A percentile compares a stretch with the other conserved stretches of the same genome.
Conservation (phyloP, 306 rosid genomes). For the Trichosanthes cucumerina region DNA sequence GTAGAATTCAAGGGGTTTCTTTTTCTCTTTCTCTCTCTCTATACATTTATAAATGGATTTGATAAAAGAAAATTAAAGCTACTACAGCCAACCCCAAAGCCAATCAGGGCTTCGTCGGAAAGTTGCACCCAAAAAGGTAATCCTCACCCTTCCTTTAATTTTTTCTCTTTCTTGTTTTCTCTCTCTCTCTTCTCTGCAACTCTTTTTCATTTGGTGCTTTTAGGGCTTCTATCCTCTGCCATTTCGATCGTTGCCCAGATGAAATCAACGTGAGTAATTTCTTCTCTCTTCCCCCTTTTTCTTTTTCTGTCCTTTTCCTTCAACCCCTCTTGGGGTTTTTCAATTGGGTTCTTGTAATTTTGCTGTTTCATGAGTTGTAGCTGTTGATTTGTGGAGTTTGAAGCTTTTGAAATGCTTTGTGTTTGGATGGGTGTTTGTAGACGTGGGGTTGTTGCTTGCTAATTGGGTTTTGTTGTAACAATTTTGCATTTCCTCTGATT, state of each 20-base stretch:
- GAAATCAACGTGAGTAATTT: not conserved
- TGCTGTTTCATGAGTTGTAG: not conserved
- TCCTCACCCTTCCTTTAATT: not conserved
- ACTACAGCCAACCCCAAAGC: slow-evolving; percentile 14
- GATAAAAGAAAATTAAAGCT: slow-evolving; percentile 10
- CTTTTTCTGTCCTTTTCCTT: not conserved
- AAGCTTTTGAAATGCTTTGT: not conserved
- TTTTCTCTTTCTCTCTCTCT: not conserved
- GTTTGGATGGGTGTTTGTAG: not conserved
- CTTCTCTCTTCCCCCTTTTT: not conserved
- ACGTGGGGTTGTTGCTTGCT: not conserved
- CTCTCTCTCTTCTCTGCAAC: slow-evolving; percentile 14
- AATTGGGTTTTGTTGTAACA: not conserved
- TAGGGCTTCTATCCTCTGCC: slow-evolving; percentile 28
- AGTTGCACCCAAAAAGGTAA: slow-evolving; percentile 51
- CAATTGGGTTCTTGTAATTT: not conserved
- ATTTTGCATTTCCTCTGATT: not conserved
- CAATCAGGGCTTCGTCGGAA: slow-evolving; percentile 67
- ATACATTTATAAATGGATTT: not conserved
- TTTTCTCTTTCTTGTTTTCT: not conserved
- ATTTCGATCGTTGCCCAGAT: slow-evolving; percentile 4
- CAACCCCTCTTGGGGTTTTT: not conserved
- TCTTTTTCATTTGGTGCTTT: slow-evolving; percentile 28
- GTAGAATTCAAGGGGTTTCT: not conserved
- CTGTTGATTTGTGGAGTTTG: not conserved